A percentile compares a stretch with the other conserved stretches of the same genome.
phyloP scores from a whole-genome alignment of 306 rosid genomes.

The Cucumis hystrix region DNA sequence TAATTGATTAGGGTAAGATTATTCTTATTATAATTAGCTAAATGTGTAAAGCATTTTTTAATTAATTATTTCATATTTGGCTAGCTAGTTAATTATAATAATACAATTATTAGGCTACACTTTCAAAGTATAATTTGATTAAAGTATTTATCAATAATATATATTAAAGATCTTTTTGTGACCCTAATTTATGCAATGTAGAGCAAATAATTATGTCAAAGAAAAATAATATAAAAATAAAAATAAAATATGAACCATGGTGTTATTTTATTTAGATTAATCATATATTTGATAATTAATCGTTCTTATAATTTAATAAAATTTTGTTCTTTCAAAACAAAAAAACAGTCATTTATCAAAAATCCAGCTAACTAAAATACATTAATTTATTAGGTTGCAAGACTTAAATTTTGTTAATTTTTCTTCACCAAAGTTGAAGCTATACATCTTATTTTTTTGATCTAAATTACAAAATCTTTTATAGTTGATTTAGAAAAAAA shows the following conservation, averaged over 20 bases:
- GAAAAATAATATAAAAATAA: background rate
- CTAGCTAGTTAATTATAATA: too few species aligned
- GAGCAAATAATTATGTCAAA: background rate
- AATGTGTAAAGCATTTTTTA: too few species aligned
- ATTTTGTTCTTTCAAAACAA: background rate
- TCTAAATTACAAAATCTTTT: too few species aligned
- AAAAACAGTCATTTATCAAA: background rate
- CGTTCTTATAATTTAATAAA: background rate
- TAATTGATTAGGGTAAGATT: too few species aligned
- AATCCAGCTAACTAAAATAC: background rate
- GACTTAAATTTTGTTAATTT: background rate
- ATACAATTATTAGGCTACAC: too few species aligned
- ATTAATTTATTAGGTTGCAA: background rate
- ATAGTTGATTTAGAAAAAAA: too few species aligned
- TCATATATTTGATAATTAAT: background rate
- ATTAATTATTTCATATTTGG: too few species aligned
- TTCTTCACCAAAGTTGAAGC: too few species aligned
- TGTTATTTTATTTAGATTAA: background rate
- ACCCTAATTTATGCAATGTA: background rate
- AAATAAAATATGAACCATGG: background rate
- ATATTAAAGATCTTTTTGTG: too few species aligned
- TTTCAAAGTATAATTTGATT: background rate
- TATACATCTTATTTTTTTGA: too few species aligned
- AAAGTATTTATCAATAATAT: too few species aligned
- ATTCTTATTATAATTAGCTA: too few species aligned